Conservation (phyloP, 1,139 yeast species). For the Maudiozyma humilis region DNA sequence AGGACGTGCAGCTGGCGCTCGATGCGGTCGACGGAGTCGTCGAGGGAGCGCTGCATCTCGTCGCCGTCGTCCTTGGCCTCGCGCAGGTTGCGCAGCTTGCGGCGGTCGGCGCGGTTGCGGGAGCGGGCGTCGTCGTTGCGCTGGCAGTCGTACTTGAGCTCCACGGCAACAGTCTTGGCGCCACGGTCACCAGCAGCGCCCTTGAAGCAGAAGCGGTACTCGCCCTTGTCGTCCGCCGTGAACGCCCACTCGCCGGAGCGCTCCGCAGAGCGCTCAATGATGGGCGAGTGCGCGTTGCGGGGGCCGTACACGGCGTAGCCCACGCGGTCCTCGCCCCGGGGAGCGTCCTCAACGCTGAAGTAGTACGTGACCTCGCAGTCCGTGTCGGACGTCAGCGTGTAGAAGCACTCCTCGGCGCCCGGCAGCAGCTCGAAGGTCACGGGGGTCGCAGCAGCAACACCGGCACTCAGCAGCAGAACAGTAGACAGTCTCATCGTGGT, state of each 20-base stretch:
- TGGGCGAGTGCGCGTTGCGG: slow-evolving; percentile 39
- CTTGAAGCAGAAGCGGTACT: slow-evolving; percentile 85
- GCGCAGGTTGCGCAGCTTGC: slow-evolving; percentile 14
- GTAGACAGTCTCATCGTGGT: not conserved
- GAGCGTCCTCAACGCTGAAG: slow-evolving; percentile 91
- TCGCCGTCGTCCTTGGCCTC: slow-evolving; percentile 7
- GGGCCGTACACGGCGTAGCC: slow-evolving; percentile 74
- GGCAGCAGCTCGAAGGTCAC: slow-evolving; percentile 75
- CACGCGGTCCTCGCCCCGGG: slow-evolving; percentile 59
- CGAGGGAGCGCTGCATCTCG: slow-evolving; percentile 49
- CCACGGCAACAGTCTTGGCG: slow-evolving; percentile 84
- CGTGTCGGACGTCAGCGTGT: slow-evolving; percentile 58
- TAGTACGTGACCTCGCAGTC: slow-evolving; percentile 67
- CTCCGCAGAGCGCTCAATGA: slow-evolving; percentile 54
- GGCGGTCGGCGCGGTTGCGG: slow-evolving; percentile 44
- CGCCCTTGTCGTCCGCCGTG: slow-evolving; percentile 63
- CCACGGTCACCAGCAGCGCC: slow-evolving; percentile 66
- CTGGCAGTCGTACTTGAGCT: slow-evolving; percentile 40
- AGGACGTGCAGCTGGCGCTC: slow-evolving; percentile 62
- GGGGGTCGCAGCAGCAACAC: slow-evolving; percentile 35
- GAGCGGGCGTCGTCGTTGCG: slow-evolving; percentile 59
- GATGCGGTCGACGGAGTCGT: slow-evolving; percentile 47
- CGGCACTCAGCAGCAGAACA: not conserved
- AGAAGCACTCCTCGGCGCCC: slow-evolving; percentile 69
- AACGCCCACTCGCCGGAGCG: slow-evolving; percentile 83